Conservation (phyloP, 2,329 filamentous ascomycete species). For the Neoscytalidium dimidiatum region DNA sequence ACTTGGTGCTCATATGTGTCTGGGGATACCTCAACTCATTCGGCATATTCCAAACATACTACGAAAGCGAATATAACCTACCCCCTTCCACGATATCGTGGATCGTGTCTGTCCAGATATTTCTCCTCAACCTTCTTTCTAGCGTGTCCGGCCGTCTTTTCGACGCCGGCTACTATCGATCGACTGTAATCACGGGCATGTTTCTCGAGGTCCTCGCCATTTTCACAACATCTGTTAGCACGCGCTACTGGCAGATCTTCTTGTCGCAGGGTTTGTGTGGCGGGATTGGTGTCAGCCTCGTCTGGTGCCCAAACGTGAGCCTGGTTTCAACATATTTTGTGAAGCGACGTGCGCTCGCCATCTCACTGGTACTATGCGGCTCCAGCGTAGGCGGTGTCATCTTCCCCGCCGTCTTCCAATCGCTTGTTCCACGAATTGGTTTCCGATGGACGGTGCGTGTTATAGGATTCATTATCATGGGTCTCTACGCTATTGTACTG, state of each 20-base stretch:
- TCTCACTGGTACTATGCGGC: slow-evolving; percentile 46
- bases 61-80: slow-evolving; percentile 27
- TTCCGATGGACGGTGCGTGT: slow-evolving; percentile 63
- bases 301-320: slow-evolving; percentile 42
- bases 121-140: not conserved
- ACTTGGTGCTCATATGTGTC: not conserved
- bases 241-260: slow-evolving; percentile 36
- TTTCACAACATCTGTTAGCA: slow-evolving; percentile 24
- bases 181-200: not conserved
- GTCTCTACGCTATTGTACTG: slow-evolving; percentile 46
- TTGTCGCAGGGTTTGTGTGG: slow-evolving; percentile 44
- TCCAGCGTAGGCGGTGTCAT: slow-evolving; percentile 46
- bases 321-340: slow-evolving; percentile 48
- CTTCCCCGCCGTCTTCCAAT: slow-evolving; percentile 53
- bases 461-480: slow-evolving; percentile 58
- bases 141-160: not conserved
- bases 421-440: slow-evolving; percentile 55
- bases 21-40: slow-evolving; percentile 22
- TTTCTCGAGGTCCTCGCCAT: not conserved
- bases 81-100: not conserved
- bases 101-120: not conserved
- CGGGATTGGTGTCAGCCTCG: slow-evolving; percentile 43
- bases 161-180: not conserved
- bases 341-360: slow-evolving; percentile 44
- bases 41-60: slow-evolving; percentile 39